Conservation (phyloP, 495 filamentous ascomycete genomes). For the Annulohypoxylon maeteangense region DNA sequence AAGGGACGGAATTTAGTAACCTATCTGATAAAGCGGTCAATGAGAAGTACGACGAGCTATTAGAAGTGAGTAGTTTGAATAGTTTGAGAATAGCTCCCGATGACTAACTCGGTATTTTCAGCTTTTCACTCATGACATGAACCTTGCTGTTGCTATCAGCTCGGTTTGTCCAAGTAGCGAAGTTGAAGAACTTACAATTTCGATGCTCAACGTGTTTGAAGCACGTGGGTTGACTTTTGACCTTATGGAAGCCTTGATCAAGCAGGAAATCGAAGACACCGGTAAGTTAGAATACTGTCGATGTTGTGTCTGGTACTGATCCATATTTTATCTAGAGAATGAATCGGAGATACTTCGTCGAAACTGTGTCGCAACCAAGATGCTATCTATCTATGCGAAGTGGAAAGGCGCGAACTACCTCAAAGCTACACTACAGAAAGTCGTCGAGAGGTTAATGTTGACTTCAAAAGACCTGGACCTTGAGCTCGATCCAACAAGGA, state of each 20-base stretch:
- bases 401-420: conserved; percentile 73
- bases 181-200: conserved; percentile 72
- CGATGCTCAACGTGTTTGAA: conserved; percentile 73
- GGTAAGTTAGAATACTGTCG: conserved; percentile 44
- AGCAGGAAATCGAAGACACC: conserved; percentile 72
- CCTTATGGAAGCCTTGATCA: conserved; percentile 71
- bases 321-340: conserved; percentile 56
- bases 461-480: conserved; percentile 70
- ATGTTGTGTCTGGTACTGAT: background rate
- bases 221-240: conserved; percentile 67
- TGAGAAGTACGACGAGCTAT: conserved; percentile 70
- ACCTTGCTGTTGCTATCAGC: conserved; percentile 68
- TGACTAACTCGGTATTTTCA: conserved; percentile 37
- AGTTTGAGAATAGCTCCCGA: background rate
- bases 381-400: conserved; percentile 73
- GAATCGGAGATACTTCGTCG: conserved; percentile 70
- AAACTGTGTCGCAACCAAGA: conserved; percentile 74
- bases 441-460: conserved; percentile 67
- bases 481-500: conserved; percentile 70
- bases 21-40: conserved; percentile 70
- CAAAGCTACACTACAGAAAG: conserved; percentile 69
- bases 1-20: conserved; percentile 74
- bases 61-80: conserved; percentile 57
- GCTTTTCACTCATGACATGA: conserved; percentile 68
- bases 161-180: conserved; percentile 71